Conservation (phyloP, 108 stramenopile species). For the Pseudonitzschia delicatissima region DNA sequence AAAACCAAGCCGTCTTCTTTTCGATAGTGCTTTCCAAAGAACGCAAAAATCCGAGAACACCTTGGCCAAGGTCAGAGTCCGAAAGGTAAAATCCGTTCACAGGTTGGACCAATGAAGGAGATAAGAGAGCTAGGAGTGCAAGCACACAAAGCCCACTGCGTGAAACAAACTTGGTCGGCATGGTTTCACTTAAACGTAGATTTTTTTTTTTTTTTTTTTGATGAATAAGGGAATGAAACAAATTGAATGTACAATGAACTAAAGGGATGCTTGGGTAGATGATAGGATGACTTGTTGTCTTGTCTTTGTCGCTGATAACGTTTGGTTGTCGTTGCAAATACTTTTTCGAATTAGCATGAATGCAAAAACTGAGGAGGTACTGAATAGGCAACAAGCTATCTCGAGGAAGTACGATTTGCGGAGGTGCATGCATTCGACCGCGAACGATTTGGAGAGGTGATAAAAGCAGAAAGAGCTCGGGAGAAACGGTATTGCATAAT, state of each 20-base stretch:
- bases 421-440: too few species aligned
- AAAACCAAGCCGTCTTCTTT: constrained; percentile 22
- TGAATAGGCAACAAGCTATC: background rate
- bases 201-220: background rate
- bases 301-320: background rate
- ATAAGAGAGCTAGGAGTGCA: background rate
- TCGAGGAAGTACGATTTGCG: too few species aligned
- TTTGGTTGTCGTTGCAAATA: background rate
- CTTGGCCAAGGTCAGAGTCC: constrained; percentile 15
- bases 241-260: too few species aligned
- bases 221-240: background rate
- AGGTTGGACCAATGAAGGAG: background rate
- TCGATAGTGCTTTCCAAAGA: constrained; percentile 14
- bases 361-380: background rate
- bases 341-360: background rate
- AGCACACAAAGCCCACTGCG: background rate
- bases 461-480: too few species aligned
- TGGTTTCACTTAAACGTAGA: background rate
- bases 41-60: constrained; percentile 24
- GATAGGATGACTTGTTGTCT: background rate
- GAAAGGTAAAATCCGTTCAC: background rate
- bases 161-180: background rate
- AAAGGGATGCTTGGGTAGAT: too few species aligned
- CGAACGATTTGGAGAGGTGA: too few species aligned
- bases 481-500: too few species aligned